Base-by-base conservation (phyloP, 1,139 yeast species). In the Citeromyces hawaiiensis region DNA sequence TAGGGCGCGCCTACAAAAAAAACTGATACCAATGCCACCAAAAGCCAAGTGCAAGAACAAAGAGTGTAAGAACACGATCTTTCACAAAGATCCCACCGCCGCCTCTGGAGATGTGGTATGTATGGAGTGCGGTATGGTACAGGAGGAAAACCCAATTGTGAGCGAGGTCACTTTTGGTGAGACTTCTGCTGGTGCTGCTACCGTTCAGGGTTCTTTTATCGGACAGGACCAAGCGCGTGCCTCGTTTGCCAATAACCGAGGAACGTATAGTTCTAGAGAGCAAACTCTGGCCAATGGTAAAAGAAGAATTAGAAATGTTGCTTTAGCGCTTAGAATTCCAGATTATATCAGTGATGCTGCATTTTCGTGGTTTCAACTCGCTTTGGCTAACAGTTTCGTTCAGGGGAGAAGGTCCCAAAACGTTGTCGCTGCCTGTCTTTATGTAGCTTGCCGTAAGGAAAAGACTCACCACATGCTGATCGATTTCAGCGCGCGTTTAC, bases 111-210 rank as follows among this genome's bases (percentile, higher is more conserved):
- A 85, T 57, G 58, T 83, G 29, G 80, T 87, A 27, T 91, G 98
- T 64, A 65, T 68, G 34, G 55, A 61, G 37, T 91, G 98, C 72
- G 96, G 97, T 55, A 64, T 76, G 19, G 97, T 91, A 34, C 72
- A 74, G 41, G 94, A 86, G 50, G 97, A 88, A 55, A 83, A 87
- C 51, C 94, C 94, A 25, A 88, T 91, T 50, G 97, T 93, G 21
- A 78, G 94, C 18, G 98, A 93, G 55, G 93, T 93, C 43, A 85
- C 93, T 16, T 91, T 88, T 61, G 94, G 94, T 35, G 99, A 93
- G 53, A 72, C 87, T 3, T 71, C 94, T 10, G 70, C 81, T 21
- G 99, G 99, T 48, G 97, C 95, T 8, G 96, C 98, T 30, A 76
- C 83, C 44, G 96, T 91, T 2, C 95, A 87, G 48, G 99, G 99